These are phyloP conservation scores for Aspergillus versicolor DNA, from an alignment of 2,329 filamentous ascomycete species.

Conservation along the genomic window DNA sequence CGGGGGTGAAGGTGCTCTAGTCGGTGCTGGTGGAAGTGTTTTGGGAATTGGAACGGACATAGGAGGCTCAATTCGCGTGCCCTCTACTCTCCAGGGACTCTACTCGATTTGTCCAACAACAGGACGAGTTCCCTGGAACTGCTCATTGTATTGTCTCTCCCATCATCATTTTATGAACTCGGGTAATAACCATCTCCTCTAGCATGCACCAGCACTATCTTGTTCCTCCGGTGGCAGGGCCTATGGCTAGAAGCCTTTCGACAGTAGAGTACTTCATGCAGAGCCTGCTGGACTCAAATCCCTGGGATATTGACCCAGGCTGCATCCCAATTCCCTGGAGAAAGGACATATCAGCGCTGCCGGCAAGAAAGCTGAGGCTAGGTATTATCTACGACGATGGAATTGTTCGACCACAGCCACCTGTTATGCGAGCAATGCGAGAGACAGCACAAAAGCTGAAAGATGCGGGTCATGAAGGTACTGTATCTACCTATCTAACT, in stretches of 20 bases:
- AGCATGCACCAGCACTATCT: conserved; percentile 40
- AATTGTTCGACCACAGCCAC: conserved; percentile 60
- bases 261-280: conserved; percentile 32
- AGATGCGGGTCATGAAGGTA: conserved; percentile 54
- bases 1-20: conserved; percentile 54
- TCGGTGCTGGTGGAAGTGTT: conserved; percentile 49
- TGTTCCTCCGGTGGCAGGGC: conserved; percentile 27
- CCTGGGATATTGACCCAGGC: conserved; percentile 41
- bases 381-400: conserved; percentile 61
- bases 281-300: conserved; percentile 18
- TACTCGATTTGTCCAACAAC: conserved; percentile 42
- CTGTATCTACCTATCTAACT: neutral
- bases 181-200: conserved; percentile 33
- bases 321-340: conserved; percentile 33
- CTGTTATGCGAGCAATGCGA: conserved; percentile 55
- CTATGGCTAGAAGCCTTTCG: conserved; percentile 24
- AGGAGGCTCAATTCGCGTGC: conserved; percentile 54
- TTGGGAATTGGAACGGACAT: conserved; percentile 57
- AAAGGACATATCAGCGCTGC: conserved; percentile 22
- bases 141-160: conserved; percentile 17
- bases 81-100: conserved; percentile 50
- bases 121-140: conserved; percentile 31
- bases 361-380: conserved; percentile 54
- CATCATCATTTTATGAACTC: neutral
- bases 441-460: conserved; percentile 52